These are phyloP conservation scores for Calonectria multiphialidica DNA, from an alignment of 2,329 filamentous ascomycete species.

Conservation along the genomic window DNA sequence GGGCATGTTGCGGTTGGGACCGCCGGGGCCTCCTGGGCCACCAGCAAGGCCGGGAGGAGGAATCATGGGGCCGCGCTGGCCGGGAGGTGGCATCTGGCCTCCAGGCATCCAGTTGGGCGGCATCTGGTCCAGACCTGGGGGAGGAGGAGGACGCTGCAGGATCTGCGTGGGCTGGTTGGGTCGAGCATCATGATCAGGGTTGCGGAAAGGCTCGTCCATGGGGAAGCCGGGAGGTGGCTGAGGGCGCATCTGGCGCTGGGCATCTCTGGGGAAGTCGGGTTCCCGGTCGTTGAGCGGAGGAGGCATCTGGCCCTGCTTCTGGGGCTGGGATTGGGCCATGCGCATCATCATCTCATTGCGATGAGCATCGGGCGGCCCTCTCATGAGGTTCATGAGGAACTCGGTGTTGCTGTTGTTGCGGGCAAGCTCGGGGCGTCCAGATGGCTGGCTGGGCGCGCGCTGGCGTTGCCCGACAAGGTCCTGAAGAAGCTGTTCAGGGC, in stretches of 20 bases:
- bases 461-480: conserved; percentile 72
- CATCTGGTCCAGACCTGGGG: conserved; percentile 72
- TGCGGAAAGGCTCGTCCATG: conserved; percentile 66
- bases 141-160: conserved; percentile 71
- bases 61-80: conserved; percentile 64
- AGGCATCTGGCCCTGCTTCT: conserved; percentile 40
- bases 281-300: conserved; percentile 63
- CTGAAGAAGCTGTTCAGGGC: conserved; percentile 71
- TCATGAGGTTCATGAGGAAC: conserved; percentile 88
- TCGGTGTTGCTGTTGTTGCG: conserved; percentile 78
- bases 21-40: conserved; percentile 38
- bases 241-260: conserved; percentile 57
- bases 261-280: conserved; percentile 55
- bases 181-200: conserved; percentile 59
- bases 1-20: conserved; percentile 55
- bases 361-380: conserved; percentile 61
- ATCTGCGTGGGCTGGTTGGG: conserved; percentile 72
- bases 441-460: conserved; percentile 64
- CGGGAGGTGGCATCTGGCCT: conserved; percentile 58
- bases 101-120: conserved; percentile 66
- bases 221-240: conserved; percentile 63
- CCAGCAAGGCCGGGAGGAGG: conserved; percentile 68
- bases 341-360: conserved; percentile 67
- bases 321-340: conserved; percentile 56
- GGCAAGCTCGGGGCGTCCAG: conserved; percentile 56